Evolutionary conservation across 768 basidiomycete genomes (phyloP), one percentile per base, ranked within the genome.

Genomic region (Phylloporus arenicola): DNA sequence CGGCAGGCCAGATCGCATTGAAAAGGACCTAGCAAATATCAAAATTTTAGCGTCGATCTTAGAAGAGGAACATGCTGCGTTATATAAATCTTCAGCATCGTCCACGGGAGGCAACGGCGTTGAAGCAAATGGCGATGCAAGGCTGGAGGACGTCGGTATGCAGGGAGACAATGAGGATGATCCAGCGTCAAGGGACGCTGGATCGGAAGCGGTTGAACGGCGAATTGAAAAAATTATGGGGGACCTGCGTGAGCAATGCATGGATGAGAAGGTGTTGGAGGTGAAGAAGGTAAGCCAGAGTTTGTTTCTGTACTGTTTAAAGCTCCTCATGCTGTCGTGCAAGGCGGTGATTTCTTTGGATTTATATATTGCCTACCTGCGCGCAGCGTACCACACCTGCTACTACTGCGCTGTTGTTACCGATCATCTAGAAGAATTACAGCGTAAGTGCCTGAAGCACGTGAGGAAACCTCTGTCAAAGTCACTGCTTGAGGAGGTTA

Each of bases 361-460:
- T 74, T 74, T 95, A 68, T 92, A 92, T 70, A 75, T 98, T 68
- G 85, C 87, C 45, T 98, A 96, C 72, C 75, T 99, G 64, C 90
- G 96, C 59, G 79, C 83, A 66, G 94, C 89, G 48, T 93, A 87
- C 71, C 80, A 92, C 79, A 84, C 90, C 64, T 96, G 96, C 81
- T 99, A 95, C 73, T 99, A 99, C 73, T 99, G 96, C 77, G 85
- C 87, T 61, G 84, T 91, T 65, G 81, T 90, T 59, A 87, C 85
- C 67, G 87, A 95, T 72, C 92, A 92, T 74, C 72, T 88, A 68
- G 96, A 99, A 73, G 92, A 96, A 75, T 78, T 99, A 62, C 86
- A 92, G 70, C 82, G 92, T 66, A 92, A 92, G 73, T 97, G 95
- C 77, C 75, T 96, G 60, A 84, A 84, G 73, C 96, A 99, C 73